These are phyloP conservation scores for Kodamaea kaohsiungensis DNA, from an alignment of 805 yeast species.

Conservation along the genomic window DNA sequence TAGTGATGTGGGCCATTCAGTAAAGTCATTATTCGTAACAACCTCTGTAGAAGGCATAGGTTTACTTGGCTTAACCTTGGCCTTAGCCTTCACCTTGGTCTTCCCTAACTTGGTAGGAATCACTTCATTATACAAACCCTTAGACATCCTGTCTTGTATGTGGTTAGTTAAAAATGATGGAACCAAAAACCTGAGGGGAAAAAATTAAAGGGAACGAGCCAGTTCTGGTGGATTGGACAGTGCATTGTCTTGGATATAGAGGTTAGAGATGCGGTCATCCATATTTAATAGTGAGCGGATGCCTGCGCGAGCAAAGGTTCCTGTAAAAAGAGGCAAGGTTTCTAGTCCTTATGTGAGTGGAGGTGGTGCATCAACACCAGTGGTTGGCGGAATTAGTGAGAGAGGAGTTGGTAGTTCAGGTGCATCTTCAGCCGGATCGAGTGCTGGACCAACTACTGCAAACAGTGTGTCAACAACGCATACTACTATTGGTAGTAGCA, in stretches of 20 bases:
- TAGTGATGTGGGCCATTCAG: constrained; percentile 55
- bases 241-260: neutral
- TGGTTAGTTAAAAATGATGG: neutral
- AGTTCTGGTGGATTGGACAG: neutral
- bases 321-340: constrained; percentile 15
- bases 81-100: neutral
- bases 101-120: constrained; percentile 14
- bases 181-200: neutral
- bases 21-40: neutral
- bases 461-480: neutral
- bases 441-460: neutral
- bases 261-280: constrained; percentile 29
- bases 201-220: neutral
- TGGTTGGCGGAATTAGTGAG: neutral
- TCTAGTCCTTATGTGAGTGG: constrained; percentile 20
- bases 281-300: constrained; percentile 22
- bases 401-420: neutral
- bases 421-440: neutral
- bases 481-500: neutral
- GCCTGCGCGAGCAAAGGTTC: constrained; percentile 12
- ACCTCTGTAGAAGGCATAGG: neutral
- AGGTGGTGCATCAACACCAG: neutral
- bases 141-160: neutral
- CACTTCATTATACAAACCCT: constrained; percentile 25
- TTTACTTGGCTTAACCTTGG: neutral